A percentile compares a stretch with the other conserved stretches of the same genome.
Conservation (phyloP, 345 rosid genomes). For the Noccaea bulbosa region DNA sequence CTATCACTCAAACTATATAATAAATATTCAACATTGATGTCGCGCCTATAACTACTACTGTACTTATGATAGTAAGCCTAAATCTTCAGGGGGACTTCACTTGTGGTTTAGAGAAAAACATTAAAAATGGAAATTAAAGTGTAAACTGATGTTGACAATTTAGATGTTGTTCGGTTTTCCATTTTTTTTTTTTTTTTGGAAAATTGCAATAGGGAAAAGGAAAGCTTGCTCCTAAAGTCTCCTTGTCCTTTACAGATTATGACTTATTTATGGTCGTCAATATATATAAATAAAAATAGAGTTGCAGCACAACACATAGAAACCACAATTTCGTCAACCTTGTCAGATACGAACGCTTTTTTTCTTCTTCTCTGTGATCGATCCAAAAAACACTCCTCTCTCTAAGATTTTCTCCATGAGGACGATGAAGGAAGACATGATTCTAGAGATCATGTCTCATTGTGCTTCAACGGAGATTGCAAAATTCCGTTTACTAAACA, state of each 20-base stretch:
- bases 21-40: too few relatives aligned
- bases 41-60: too few relatives aligned
- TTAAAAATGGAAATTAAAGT: neutral
- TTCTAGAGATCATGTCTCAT: slow-evolving; percentile 21
- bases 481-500: slow-evolving; percentile 17
- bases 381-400: neutral
- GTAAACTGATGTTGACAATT: neutral
- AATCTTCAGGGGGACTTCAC: neutral
- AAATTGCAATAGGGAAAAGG: slow-evolving; percentile 6
- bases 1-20: too few relatives aligned
- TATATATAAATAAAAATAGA: neutral
- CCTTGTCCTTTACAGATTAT: neutral
- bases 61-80: neutral
- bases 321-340: neutral
- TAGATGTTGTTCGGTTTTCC: neutral
- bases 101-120: neutral
- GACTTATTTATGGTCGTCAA: neutral
- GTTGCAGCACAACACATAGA: neutral
- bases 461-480: neutral
- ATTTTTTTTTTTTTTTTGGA: neutral
- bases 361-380: neutral
- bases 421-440: slow-evolving; percentile 11
- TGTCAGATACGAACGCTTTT: neutral
- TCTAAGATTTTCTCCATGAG: neutral
- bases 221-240: slow-evolving; percentile 9